Evolutionary conservation across 2,329 filamentous ascomycete species (phyloP).

Genomic region (Paecilomyces variotii): DNA sequence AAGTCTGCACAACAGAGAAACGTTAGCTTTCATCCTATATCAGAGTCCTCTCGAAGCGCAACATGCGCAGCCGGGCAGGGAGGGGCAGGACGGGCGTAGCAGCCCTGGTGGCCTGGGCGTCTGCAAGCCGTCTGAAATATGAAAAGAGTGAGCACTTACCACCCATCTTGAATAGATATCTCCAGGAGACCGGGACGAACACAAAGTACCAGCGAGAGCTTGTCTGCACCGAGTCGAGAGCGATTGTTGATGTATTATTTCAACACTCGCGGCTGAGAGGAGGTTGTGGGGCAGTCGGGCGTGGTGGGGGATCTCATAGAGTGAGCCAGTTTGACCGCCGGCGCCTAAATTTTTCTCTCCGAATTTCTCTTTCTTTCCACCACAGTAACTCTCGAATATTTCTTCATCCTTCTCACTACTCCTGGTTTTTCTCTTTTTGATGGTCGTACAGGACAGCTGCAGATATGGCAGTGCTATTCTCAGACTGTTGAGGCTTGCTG

Average conservation of each 20-base stretch:
- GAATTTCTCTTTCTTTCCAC: background rate
- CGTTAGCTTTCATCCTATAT: background rate
- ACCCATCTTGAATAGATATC: conserved; percentile 23
- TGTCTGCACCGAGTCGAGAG: background rate
- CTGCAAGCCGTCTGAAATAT: background rate
- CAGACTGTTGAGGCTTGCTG: background rate
- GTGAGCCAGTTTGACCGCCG: background rate
- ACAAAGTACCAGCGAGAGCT: background rate
- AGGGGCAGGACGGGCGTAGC: background rate
- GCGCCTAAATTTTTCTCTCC: background rate
- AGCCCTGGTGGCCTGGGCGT: background rate
- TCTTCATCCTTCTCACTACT: background rate
- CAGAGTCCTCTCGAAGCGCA: background rate
- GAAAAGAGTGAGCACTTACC: conserved; percentile 16
- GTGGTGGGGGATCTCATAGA: conserved; percentile 1
- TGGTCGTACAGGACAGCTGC: background rate
- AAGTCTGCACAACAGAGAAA: background rate
- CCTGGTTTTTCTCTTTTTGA: background rate
- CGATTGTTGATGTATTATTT: conserved; percentile 1
- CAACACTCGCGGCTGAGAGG: conserved; percentile 1
- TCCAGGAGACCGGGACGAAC: background rate
- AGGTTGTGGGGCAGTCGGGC: conserved; percentile 8
- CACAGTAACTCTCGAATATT: background rate
- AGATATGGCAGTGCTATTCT: background rate
- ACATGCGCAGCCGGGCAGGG: background rate